Evolutionary conservation across 2,329 filamentous ascomycete genomes (phyloP), one percentile per base, ranked within the genome.

Genomic region (Phialophora verrucosa): DNA sequence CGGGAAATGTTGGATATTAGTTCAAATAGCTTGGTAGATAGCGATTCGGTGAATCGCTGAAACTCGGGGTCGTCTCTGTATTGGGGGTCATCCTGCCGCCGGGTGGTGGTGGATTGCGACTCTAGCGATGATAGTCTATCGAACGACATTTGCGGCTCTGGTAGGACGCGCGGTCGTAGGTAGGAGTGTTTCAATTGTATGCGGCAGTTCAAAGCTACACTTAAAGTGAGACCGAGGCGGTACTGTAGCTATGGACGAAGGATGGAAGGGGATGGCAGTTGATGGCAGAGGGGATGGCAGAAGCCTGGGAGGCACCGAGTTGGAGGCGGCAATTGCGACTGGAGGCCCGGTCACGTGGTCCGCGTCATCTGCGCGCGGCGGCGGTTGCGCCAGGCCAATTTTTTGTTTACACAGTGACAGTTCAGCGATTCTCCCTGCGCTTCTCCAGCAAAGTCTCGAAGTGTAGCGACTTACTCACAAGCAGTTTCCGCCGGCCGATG

Each of bases 21-120:
- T 68, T 89, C 88, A 82, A 97, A 97, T 59, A 99, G 85, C 78
- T 94, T 91, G 78, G 92, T 91, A 79, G 91, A 96, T 67, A 98
- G 87, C 66, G 90, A 86, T 75, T 91, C 89, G 69, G 93, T 92
- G 73, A 96, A 87, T 65, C 87, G 85, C 75, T 92, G 87, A 84
- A 98, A 99, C 71, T 93, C 93, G 59, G 95, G 95, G 77, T 98
- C 92, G 81, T 99, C 95, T 75, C 87, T 85, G 81, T 97, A 99
- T 74, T 88, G 82, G 54, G 88, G 84, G 76, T 91, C 90, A 77
- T 90, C 88, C 67, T 87, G 83, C 70, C 88, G 86, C 69, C 91
- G 84, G 81, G 85, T 85, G 68, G 83, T 87, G 32, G 88, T 88
- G 49, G 88, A 87, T 79, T 91, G 90, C 72, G 93, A 88, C 83